Conservation (phyloP, 169 alveolate genomes). For the Plasmodium chabaudi region DNA sequence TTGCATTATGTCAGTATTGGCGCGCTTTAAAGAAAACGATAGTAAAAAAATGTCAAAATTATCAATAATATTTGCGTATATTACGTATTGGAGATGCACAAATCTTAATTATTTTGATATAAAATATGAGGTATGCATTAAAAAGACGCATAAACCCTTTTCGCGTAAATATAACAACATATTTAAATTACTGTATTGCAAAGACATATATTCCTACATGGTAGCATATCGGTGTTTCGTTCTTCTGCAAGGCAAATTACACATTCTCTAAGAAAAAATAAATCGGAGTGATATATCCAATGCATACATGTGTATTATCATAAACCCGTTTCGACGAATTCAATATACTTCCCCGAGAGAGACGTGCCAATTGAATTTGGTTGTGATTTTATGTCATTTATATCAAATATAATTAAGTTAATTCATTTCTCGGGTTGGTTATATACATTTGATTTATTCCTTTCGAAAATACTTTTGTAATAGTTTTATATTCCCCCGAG, state of each 20-base stretch:
- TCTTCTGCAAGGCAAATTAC: constrained; percentile 84
- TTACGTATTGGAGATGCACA: too few relatives aligned
- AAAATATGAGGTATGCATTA: too few relatives aligned
- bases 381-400: constrained; percentile 36
- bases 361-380: constrained; percentile 20
- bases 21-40: constrained; percentile 74
- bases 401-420: constrained; percentile 23
- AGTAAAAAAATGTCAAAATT: neutral
- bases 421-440: constrained; percentile 42
- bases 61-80: neutral
- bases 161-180: too few relatives aligned
- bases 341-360: constrained; percentile 58
- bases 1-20: constrained; percentile 81
- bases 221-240: constrained; percentile 83
- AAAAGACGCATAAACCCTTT: too few relatives aligned
- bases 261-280: constrained; percentile 77
- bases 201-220: constrained; percentile 88
- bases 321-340: neutral
- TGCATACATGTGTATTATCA: neutral
- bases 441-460: constrained; percentile 36
- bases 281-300: too few relatives aligned
- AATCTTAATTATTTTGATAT: too few relatives aligned
- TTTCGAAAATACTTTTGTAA: constrained; percentile 27
- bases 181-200: constrained; percentile 79
- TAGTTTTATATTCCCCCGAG: constrained; percentile 42